phyloP scores from a whole-genome alignment of 495 filamentous ascomycete genomes.

The Tuber calosporum region DNA sequence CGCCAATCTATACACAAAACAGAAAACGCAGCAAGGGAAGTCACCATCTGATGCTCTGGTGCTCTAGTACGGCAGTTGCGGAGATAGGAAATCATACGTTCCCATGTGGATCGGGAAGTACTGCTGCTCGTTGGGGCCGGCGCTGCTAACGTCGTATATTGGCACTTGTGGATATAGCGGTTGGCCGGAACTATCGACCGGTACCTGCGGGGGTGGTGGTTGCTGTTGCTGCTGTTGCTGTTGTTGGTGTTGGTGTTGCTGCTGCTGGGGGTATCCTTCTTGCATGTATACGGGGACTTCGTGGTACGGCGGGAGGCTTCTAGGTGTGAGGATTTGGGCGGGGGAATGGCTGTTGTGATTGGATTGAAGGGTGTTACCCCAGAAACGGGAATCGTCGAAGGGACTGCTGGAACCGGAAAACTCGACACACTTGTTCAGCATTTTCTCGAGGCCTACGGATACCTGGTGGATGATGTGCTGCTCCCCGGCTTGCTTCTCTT shows the following conservation, averaged over 20 bases:
- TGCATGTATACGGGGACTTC: slow-evolving; percentile 11
- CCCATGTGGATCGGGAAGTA: slow-evolving; percentile 41
- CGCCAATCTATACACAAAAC: slow-evolving; percentile 20
- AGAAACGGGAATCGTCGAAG: slow-evolving; percentile 36
- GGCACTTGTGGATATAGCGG: slow-evolving; percentile 32
- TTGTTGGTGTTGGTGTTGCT: slow-evolving; percentile 28
- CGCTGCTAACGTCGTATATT: slow-evolving; percentile 38
- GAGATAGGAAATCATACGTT: slow-evolving; percentile 38
- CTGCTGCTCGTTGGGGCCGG: slow-evolving; percentile 14
- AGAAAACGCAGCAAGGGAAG: background rate
- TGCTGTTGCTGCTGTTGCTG: slow-evolving; percentile 31
- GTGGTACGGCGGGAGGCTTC: slow-evolving; percentile 24
- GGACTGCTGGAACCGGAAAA: slow-evolving; percentile 36
- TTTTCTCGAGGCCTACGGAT: slow-evolving; percentile 51
- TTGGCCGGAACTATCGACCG: slow-evolving; percentile 25
- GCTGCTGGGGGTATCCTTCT: slow-evolving; percentile 3
- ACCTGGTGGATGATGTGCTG: slow-evolving; percentile 52
- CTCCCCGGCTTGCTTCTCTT: slow-evolving; percentile 50
- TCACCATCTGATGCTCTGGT: background rate
- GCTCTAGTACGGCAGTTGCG: slow-evolving; percentile 38
- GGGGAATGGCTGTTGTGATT: slow-evolving; percentile 13
- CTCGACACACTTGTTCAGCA: slow-evolving; percentile 37
- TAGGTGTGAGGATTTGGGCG: slow-evolving; percentile 14
- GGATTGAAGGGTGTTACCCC: slow-evolving; percentile 25
- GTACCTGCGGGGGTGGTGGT: slow-evolving; percentile 15